Percentiles rank a stretch among this genome's conserved stretches.
These are phyloP conservation scores for Pestalotiopsis sp. DNA, from an alignment of 2,329 filamentous ascomycete species.

Conservation along the genomic window DNA sequence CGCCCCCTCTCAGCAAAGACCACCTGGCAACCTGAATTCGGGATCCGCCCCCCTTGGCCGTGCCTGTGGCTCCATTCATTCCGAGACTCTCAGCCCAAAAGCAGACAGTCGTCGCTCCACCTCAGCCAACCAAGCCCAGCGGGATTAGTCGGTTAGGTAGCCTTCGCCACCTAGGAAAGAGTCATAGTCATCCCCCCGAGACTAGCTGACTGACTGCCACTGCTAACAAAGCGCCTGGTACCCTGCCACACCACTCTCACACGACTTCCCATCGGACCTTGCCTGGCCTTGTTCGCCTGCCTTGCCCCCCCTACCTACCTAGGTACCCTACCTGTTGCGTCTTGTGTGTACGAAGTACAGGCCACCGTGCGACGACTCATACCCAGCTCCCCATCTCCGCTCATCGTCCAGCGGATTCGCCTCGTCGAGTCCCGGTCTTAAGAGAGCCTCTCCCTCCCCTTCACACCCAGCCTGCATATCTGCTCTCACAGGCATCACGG, in stretches of 20 bases:
- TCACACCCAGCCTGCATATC: conserved; percentile 18
- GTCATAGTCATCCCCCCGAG: conserved; percentile 28
- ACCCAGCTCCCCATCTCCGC: conserved; percentile 14
- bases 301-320: conserved; percentile 19
- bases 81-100: conserved; percentile 20
- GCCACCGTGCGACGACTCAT: conserved; percentile 21
- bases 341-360: conserved; percentile 10
- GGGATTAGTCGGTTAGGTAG: conserved; percentile 28
- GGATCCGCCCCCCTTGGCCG: conserved; percentile 8
- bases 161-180: conserved; percentile 38
- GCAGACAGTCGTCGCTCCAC: neutral
- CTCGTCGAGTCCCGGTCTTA: conserved; percentile 23
- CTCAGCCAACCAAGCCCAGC: conserved; percentile 15
- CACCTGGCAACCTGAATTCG: conserved; percentile 19
- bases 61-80: conserved; percentile 1
- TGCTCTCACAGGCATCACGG: conserved; percentile 24
- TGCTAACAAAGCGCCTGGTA: neutral
- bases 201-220: conserved; percentile 8
- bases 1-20: conserved; percentile 22
- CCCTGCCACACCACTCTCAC: conserved; percentile 13
- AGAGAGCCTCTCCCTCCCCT: conserved; percentile 19
- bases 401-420: conserved; percentile 18
- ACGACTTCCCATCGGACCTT: conserved; percentile 9
- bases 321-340: neutral
- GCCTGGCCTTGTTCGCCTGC: conserved; percentile 12